Base-by-base conservation (phyloP, 495 filamentous ascomycete genomes). In the Talaromyces ruber region DNA sequence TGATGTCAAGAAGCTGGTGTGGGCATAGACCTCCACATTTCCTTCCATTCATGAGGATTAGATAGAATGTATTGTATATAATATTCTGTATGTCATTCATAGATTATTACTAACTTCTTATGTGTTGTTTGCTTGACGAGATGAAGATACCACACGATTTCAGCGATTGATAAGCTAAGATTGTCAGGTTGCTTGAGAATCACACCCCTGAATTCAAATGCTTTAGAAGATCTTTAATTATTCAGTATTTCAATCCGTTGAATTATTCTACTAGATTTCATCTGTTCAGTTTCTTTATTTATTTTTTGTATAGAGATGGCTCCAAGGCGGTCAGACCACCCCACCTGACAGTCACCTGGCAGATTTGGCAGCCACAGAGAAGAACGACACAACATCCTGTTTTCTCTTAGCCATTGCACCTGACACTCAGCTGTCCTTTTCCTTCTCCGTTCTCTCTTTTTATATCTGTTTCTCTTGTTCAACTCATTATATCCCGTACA, bases 1-100 rank as follows among this genome's bases (percentile, higher is more conserved):
- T 78, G 86, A 86, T 62, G 77, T 97, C 57, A 96, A 93, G 82
- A 93, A 90, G 80, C 72, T 97, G 72, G 90, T 97, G 25, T 97
- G 93, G 93, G 90, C 89, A 61, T 94, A 67, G n/a, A 21, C 24
- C n/a, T n/a, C n/a, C 2, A 30, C 24, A 14, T 22, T 4, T 11
- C 21, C n/a, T 16, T 14, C 3, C 12, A 7, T 51, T n/a, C 37
- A 43, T 1, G 2, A 43, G 37, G 18, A 47, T n/a, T 7, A 8
- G 43, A 0, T 34, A 57, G n/a, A n/a, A 34, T 57, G 5, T n/a
- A 25, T n/a, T 57, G 18, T 57, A 57, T 34, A 57, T 57, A 57
- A 29, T 30, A 14, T 54, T 28, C 4, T 26, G 50, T 26, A 47
- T 14, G 34, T 39, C 9, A 4, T 39, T 16, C 11, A 34, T 34